A percentile compares a stretch with the other conserved stretches of the same genome.
These are phyloP conservation scores for Aspergillus glaucus DNA, from an alignment of 2,329 filamentous ascomycete species.

Conservation along the genomic window DNA sequence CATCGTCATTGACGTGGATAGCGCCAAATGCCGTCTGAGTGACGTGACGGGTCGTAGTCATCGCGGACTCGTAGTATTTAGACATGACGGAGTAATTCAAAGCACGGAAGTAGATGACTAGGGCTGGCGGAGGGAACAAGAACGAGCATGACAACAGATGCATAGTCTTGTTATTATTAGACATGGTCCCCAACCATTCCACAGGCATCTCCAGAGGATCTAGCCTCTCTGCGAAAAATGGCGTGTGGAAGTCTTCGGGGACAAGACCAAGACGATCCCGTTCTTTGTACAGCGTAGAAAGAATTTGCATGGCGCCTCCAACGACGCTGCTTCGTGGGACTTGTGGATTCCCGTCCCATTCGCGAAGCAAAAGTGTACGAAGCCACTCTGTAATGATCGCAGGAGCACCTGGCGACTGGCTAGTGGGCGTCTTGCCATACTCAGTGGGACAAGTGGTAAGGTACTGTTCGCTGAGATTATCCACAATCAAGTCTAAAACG, in stretches of 20 bases:
- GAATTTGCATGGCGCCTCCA: conserved; percentile 68
- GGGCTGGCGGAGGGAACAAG: conserved; percentile 64
- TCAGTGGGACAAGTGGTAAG: conserved; percentile 8
- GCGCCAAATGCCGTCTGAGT: conserved; percentile 39
- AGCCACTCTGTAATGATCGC: conserved; percentile 40
- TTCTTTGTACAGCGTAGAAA: conserved; percentile 68
- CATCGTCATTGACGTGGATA: conserved; percentile 49
- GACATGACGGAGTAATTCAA: conserved; percentile 87
- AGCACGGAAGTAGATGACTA: conserved; percentile 79
- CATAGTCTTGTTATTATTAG: conserved; percentile 56
- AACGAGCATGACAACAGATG: conserved; percentile 78
- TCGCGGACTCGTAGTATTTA: conserved; percentile 64
- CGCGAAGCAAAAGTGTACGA: conserved; percentile 64
- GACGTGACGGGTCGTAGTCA: conserved; percentile 41
- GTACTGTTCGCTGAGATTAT: conserved; percentile 28
- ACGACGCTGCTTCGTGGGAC: conserved; percentile 65
- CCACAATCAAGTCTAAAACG: conserved; percentile 31
- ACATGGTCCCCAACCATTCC: conserved; percentile 59
- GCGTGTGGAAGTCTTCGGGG: conserved; percentile 65
- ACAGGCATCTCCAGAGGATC: conserved; percentile 69
- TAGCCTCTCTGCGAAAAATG: conserved; percentile 69
- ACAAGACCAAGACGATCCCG: conserved; percentile 59
- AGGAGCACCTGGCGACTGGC: conserved; percentile 19
- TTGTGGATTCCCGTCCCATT: conserved; percentile 72
- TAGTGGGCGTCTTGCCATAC: neutral